A percentile compares a stretch with the other conserved stretches of the same genome.
Conservation (phyloP, 2,329 filamentous ascomycete species). For the Apiospora koreana region DNA sequence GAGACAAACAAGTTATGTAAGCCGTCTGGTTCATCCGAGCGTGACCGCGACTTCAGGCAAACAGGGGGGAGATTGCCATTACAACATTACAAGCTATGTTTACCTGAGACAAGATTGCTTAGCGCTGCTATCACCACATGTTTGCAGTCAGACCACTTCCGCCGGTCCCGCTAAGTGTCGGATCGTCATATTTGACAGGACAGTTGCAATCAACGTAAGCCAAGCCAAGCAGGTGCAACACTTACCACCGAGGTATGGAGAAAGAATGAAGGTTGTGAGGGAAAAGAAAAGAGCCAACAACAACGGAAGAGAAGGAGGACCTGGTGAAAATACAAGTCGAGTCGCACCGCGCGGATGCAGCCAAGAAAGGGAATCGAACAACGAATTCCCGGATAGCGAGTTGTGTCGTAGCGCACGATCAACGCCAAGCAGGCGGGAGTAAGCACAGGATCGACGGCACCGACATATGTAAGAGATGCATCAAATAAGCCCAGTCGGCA, state of each 20-base stretch:
- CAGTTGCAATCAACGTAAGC: neutral
- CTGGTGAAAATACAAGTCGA: neutral
- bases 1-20: neutral
- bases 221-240: neutral
- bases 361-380: neutral
- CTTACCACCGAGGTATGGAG: neutral
- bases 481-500: neutral
- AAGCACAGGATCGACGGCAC: conserved; percentile 6
- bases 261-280: neutral
- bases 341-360: neutral
- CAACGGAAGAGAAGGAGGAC: neutral
- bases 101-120: neutral
- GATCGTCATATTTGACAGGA: neutral
- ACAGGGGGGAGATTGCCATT: neutral
- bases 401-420: neutral
- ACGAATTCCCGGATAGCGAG: neutral
- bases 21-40: neutral
- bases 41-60: neutral
- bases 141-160: neutral
- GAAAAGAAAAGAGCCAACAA: neutral
- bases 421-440: conserved; percentile 1
- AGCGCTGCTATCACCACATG: neutral
- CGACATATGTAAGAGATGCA: neutral
- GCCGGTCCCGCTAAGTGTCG: neutral
- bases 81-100: neutral